Evolutionary conservation across 306 rosid species (phyloP).

Genomic region (Boehmeria nivea): DNA sequence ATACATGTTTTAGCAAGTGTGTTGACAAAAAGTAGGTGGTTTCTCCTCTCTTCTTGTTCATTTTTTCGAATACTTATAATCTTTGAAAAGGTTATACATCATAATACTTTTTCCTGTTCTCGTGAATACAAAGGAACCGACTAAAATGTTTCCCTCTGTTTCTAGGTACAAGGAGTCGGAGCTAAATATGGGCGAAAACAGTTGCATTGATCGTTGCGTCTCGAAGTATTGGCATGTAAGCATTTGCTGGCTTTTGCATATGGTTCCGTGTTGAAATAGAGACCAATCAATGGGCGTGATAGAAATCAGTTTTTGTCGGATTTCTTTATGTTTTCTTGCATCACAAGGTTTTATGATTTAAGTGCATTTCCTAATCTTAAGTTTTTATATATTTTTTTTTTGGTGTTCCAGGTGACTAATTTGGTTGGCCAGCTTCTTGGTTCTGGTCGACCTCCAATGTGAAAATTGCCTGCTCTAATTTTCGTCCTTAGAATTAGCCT

Average conservation of each 20-base stretch:
- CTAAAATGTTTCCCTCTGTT: neutral
- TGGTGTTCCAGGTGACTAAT: constrained; percentile 59
- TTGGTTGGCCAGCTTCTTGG: constrained; percentile 80
- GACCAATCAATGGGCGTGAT: neutral
- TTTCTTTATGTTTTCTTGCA: neutral
- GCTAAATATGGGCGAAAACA: constrained; percentile 96
- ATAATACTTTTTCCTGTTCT: no score
- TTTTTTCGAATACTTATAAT: neutral
- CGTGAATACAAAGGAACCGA: no score
- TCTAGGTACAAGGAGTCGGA: constrained; percentile 93
- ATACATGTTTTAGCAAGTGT: constrained; percentile 85
- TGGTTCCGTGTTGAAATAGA: neutral
- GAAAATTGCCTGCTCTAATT: constrained; percentile 16
- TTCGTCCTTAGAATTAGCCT: constrained; percentile 10
- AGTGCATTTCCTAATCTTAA: no score
- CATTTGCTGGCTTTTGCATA: no score
- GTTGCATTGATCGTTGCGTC: constrained; percentile 96
- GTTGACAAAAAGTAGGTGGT: constrained; percentile 76
- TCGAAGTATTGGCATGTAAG: constrained; percentile 98
- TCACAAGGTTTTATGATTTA: neutral
- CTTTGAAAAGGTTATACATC: neutral
- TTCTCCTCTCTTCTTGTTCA: neutral
- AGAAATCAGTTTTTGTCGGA: neutral
- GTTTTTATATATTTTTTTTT: no score
- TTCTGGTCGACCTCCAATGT: constrained; percentile 67